Conservation (phyloP, 495 filamentous ascomycete genomes). For the Hypoxylon fragiforme region DNA sequence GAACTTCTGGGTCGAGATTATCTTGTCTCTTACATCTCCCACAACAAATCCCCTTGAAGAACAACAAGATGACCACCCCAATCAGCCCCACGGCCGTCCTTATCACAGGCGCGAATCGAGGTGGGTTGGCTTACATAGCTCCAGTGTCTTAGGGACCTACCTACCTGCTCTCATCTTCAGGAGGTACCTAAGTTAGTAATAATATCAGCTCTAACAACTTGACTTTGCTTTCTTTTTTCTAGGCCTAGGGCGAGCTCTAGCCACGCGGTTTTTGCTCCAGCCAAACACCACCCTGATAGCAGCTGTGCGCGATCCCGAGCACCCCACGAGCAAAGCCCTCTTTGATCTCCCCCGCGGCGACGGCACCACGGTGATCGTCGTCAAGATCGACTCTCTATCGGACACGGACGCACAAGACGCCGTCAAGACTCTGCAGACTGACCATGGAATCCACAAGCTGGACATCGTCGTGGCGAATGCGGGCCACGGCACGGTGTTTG, state of each 20-base stretch:
- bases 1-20: no score
- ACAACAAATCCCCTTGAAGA: neutral
- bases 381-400: conserved; percentile 45
- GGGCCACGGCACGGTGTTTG: conserved; percentile 36
- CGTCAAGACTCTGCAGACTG: conserved; percentile 26
- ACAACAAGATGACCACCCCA: neutral
- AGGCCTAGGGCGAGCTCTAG: conserved; percentile 41
- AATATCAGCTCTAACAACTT: neutral
- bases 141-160: no score
- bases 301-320: conserved; percentile 40
- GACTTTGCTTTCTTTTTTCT: neutral
- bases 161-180: no score
- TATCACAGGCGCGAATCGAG: neutral
- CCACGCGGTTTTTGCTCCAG: conserved; percentile 39
- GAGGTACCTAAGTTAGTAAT: no score
- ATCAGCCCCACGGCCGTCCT: neutral
- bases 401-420: conserved; percentile 33
- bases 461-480: conserved; percentile 55
- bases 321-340: conserved; percentile 32
- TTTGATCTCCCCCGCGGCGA: conserved; percentile 36
- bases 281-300: conserved; percentile 49
- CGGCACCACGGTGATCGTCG: conserved; percentile 39
- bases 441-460: conserved; percentile 43
- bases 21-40: no score
- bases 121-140: neutral